Evolutionary conservation across 495 filamentous ascomycete genomes (phyloP).

Genomic region (Hyaloscypha finlandica): DNA sequence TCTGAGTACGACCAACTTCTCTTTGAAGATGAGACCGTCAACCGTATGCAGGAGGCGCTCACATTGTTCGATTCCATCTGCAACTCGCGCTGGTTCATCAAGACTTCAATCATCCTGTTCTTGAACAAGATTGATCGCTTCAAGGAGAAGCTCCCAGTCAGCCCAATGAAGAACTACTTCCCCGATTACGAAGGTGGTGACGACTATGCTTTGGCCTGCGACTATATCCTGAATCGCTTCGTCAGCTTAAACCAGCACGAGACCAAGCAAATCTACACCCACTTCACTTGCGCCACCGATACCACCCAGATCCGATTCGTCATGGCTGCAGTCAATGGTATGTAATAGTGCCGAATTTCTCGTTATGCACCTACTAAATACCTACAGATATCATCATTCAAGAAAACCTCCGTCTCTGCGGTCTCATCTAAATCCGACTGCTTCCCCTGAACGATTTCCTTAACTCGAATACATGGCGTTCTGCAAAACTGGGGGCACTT

Average conservation of each 20-base stretch:
- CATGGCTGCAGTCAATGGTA: slow-evolving; percentile 99
- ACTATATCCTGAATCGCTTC: slow-evolving; percentile 97
- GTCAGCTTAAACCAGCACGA: slow-evolving; percentile 97
- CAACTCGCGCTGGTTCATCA: slow-evolving; percentile 99
- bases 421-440: slow-evolving; percentile 73
- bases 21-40: slow-evolving; percentile 92
- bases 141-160: slow-evolving; percentile 99
- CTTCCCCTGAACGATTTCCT: slow-evolving; percentile 23
- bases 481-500: slow-evolving; percentile 29
- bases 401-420: slow-evolving; percentile 97
- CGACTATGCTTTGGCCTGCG: slow-evolving; percentile 89
- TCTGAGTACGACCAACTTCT: slow-evolving; percentile 98
- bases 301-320: slow-evolving; percentile 99
- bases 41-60: slow-evolving; percentile 99
- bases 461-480: slow-evolving; percentile 33
- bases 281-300: slow-evolving; percentile 98
- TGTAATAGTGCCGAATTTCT: neutral
- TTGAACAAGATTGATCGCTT: slow-evolving; percentile 99
- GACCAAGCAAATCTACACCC: slow-evolving; percentile 99
- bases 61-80: slow-evolving; percentile 99
- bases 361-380: slow-evolving; percentile 33
- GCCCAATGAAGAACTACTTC: slow-evolving; percentile 99
- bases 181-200: slow-evolving; percentile 96
- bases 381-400: slow-evolving; percentile 96
- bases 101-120: slow-evolving; percentile 99